Evolutionary conservation across 2,329 filamentous ascomycete species (phyloP).

Genomic region (Rutstroemia sp.): DNA sequence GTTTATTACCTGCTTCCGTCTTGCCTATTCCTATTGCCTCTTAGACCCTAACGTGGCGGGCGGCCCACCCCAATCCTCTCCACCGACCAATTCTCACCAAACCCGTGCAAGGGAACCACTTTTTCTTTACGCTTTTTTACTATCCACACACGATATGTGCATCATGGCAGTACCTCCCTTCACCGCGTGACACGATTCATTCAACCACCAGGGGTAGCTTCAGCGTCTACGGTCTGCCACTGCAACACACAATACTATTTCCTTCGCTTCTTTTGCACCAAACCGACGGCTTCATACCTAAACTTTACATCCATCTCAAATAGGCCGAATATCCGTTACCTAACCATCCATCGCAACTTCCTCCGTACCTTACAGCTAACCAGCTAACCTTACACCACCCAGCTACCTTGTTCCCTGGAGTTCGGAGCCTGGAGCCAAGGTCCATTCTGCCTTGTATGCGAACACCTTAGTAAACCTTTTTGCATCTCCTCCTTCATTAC

Average conservation of each 20-base stretch:
- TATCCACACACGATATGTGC: neutral
- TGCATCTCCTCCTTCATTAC: neutral
- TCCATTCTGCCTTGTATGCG: neutral
- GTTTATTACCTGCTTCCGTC: too few species aligned
- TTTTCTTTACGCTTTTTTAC: neutral
- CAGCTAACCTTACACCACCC: neutral
- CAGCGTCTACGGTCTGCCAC: too few species aligned
- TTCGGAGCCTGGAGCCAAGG: neutral
- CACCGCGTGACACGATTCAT: neutral
- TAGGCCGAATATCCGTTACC: neutral
- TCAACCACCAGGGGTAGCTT: neutral
- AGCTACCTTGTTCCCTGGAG: too few species aligned
- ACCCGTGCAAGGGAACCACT: neutral
- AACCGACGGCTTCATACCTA: neutral
- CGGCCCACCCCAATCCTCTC: neutral
- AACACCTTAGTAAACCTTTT: neutral
- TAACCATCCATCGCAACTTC: conserved; percentile 1
- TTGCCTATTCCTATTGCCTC: too few species aligned
- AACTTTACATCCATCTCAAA: neutral
- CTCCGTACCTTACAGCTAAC: conserved; percentile 8
- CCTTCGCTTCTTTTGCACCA: neutral
- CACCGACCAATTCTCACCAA: neutral
- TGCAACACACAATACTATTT: neutral
- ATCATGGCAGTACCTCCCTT: neutral
- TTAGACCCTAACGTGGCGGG: too few species aligned